phyloP scores from a whole-genome alignment of 352 stramenopile species.

The Pythium sp. region DNA sequence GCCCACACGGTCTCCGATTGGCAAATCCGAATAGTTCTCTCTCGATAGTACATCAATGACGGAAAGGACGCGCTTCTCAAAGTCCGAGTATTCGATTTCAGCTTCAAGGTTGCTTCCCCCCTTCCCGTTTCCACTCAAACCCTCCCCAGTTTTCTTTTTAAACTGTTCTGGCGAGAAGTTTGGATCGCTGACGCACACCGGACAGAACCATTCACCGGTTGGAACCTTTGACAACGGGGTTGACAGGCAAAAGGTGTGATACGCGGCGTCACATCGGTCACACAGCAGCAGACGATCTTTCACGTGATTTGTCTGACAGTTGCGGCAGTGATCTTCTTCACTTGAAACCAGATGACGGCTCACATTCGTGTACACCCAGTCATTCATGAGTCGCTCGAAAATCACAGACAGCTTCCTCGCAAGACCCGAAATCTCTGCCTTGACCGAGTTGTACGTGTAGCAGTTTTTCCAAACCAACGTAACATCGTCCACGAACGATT shows the following conservation, averaged over 20 bases:
- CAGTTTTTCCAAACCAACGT: slow-evolving; percentile 85
- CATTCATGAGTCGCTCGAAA: slow-evolving; percentile 78
- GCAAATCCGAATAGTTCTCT: slow-evolving; percentile 63
- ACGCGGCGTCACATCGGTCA: slow-evolving; percentile 80
- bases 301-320: slow-evolving; percentile 69
- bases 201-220: slow-evolving; percentile 76
- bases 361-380: slow-evolving; percentile 67
- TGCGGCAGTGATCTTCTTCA: slow-evolving; percentile 79
- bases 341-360: slow-evolving; percentile 52
- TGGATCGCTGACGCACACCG: slow-evolving; percentile 49
- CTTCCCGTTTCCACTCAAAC: slow-evolving; percentile 19
- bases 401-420: slow-evolving; percentile 73
- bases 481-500: slow-evolving; percentile 81
- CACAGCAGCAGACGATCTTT: slow-evolving; percentile 67
- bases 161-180: slow-evolving; percentile 53
- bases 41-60: slow-evolving; percentile 66
- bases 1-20: slow-evolving; percentile 48
- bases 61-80: slow-evolving; percentile 58
- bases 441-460: slow-evolving; percentile 80
- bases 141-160: slow-evolving; percentile 38
- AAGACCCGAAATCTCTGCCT: slow-evolving; percentile 75
- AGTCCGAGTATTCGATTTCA: slow-evolving; percentile 48
- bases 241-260: slow-evolving; percentile 80
- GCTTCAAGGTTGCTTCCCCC: slow-evolving; percentile 19
- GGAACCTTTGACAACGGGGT: slow-evolving; percentile 56